Conservation (phyloP, 2,329 filamentous ascomycete species). For the Fusarium sp. region DNA sequence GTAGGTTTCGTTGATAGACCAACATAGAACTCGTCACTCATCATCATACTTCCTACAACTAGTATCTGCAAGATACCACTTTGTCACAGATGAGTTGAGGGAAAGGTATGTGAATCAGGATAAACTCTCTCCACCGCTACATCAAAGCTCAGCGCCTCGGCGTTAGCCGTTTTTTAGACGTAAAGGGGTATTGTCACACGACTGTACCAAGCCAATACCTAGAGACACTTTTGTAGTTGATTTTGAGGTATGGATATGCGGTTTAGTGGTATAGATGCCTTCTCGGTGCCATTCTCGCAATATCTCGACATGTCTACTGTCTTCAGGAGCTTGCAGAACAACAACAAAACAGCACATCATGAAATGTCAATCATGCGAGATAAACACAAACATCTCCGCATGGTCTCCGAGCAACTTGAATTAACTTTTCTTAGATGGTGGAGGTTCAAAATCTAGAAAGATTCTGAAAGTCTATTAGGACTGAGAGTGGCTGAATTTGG, state of each 20-base stretch:
- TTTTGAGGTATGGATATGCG: background rate
- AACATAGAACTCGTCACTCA: background rate
- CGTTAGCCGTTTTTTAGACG: constrained; percentile 26
- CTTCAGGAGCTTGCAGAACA: background rate
- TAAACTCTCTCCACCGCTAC: constrained; percentile 10
- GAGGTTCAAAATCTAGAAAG: constrained; percentile 27
- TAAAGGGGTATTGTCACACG: background rate
- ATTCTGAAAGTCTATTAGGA: constrained; percentile 31
- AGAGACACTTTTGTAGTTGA: background rate
- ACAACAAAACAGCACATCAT: background rate
- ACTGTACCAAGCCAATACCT: background rate
- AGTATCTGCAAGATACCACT: background rate
- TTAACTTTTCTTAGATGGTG: constrained; percentile 31
- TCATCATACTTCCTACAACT: background rate
- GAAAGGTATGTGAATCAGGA: constrained; percentile 9
- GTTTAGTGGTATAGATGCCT: background rate
- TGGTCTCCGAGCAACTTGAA: constrained; percentile 36
- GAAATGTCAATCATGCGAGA: background rate
- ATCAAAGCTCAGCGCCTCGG: constrained; percentile 4
- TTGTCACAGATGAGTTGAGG: background rate
- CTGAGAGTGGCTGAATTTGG: constrained; percentile 20
- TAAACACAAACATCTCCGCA: constrained; percentile 21
- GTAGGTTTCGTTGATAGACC: background rate
- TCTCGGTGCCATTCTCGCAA: background rate
- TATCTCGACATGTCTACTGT: background rate